Evolutionary conservation across 768 basidiomycete genomes (phyloP), one percentile per base, ranked within the genome.

Genomic region (Polyporus arcularius): DNA sequence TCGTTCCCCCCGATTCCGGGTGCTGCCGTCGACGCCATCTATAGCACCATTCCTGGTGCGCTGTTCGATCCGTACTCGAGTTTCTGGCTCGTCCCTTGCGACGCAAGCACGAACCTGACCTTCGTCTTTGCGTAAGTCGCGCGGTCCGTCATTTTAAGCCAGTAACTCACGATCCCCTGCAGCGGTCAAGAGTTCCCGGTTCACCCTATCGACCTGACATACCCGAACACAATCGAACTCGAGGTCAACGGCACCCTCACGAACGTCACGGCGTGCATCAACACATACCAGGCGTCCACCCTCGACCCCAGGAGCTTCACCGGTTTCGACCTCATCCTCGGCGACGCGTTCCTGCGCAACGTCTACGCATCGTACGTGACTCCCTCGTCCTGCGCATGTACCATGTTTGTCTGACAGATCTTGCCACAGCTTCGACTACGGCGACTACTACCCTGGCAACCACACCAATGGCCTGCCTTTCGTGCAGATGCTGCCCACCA

Each of bases 141-240:
- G 11, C 11, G 6, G 35, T 6, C 35, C 3, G 35, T 35, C 35
- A 11, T 11, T 35, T 7, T 6, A 1, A 6, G 35, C 6, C 6
- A 6, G 11, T 11, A 35, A 35, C 35, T 35, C 7, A 35, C 35
- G 11, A 1, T 7, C 6, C 35, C n/a, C 18, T 41, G 9, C 55
- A 91, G 91, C 31, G 70, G 70, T 40, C 57, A 67, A 43, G 61
- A 59, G 12, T 68, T 69, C 48, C 67, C 70, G n/a, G 67, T 77
- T 16, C 73, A 76, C 58, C 76, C 74, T 1, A 65, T 77, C 14
- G 76, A 76, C 57, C 65, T 72, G 46, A 68, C 69, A 16, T 57
- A 10, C 16, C 41, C 53, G 15, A n/a, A 12, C 66, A 73, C 28
- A 72, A 76, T 43, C 16, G 49, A 40, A 52, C 10, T 28, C 26